These are phyloP conservation scores for Evansstolkia leycettana DNA, from an alignment of 495 filamentous ascomycete genomes.

Conservation along the genomic window DNA sequence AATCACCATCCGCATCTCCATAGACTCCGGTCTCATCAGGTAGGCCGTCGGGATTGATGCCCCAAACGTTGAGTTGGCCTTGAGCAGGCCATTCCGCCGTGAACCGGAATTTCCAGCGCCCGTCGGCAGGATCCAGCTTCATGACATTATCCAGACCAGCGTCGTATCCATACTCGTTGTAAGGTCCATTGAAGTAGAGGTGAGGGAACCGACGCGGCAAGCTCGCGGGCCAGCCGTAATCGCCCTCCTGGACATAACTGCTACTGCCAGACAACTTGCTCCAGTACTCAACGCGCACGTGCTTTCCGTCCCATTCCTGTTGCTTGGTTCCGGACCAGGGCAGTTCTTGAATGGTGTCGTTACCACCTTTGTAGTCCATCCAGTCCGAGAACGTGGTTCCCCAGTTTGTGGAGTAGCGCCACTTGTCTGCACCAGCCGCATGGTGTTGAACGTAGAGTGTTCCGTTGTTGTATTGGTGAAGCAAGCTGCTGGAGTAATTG, in stretches of 20 bases:
- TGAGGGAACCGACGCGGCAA: conserved; percentile 46
- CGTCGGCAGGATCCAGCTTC: conserved; percentile 34
- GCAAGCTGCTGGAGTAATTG: conserved; percentile 45
- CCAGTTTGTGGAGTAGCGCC: conserved; percentile 52
- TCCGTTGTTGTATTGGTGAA: conserved; percentile 27
- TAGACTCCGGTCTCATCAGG: conserved; percentile 47
- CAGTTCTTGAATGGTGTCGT: conserved; percentile 29
- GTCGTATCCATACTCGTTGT: conserved; percentile 59
- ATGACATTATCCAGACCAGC: conserved; percentile 46
- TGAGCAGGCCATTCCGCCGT: conserved; percentile 54
- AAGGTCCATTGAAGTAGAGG: conserved; percentile 52
- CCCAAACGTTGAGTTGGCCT: conserved; percentile 58
- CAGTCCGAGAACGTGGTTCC: conserved; percentile 48
- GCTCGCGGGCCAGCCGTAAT: conserved; percentile 27
- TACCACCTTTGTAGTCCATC: conserved; percentile 40
- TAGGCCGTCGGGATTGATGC: conserved; percentile 51
- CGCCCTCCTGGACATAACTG: conserved; percentile 51
- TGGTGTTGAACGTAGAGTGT: conserved; percentile 42
- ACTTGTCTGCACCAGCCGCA: conserved; percentile 52
- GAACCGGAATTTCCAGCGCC: conserved; percentile 48
- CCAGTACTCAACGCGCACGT: conserved; percentile 59
- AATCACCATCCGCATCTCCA: conserved; percentile 50
- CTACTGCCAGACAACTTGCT: conserved; percentile 52
- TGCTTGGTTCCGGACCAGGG: conserved; percentile 49
- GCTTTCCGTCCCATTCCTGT: conserved; percentile 54